Evolutionary conservation across 1,139 yeast species (phyloP), one percentile per base, ranked within the genome.

Genomic region (Groenewaldozyma sp.): DNA sequence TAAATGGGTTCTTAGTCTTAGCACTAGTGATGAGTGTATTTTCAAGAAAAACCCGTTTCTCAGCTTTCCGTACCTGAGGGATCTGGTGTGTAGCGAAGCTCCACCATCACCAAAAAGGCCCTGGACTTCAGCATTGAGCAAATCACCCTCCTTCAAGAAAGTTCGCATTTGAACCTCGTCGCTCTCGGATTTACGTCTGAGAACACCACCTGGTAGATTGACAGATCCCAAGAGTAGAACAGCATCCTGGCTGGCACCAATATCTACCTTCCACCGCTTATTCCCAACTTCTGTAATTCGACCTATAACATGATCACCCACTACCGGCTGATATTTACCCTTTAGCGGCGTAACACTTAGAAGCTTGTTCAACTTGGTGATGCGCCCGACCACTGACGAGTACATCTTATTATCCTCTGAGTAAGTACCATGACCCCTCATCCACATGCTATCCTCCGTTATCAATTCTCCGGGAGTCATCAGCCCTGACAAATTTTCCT

Each of bases 351-450:
- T 67, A 16, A 93, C 98, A 56, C 93, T 80, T 43, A 91, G 68
- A 45, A 91, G 70, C 52, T 91, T 76, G 62, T 91, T 91, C 39
- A 88, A 96, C 50, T 93, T 70, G 1, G 84, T 74, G 13, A 93
- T 79, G 16, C 78, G 78, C 3, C 99, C 99, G 0, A 95, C 96
- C 3, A 91, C 95, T 0, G 96, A 80, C 1, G 95, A 82, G 58
- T 76, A 87, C 1, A 96, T 87, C 51, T 73, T 68, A 40, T 67
- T 65, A 42, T 74, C 76, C 31, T 80, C 65, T 47, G 81, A 77
- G 59, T 86, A 91, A 0, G 98, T 93, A 2, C 98, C 98, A 59
- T 93, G 99, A 26, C 98, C 99, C 59, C 94, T 76, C 98, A 93
- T 93, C 96, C 97, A 91, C 3, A 82, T 74, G 5, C 95, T 87